Evolutionary conservation across 306 rosid genomes (phyloP), one percentile per base, ranked within the genome.

Genomic region (Vigna reflexopilosa): DNA sequence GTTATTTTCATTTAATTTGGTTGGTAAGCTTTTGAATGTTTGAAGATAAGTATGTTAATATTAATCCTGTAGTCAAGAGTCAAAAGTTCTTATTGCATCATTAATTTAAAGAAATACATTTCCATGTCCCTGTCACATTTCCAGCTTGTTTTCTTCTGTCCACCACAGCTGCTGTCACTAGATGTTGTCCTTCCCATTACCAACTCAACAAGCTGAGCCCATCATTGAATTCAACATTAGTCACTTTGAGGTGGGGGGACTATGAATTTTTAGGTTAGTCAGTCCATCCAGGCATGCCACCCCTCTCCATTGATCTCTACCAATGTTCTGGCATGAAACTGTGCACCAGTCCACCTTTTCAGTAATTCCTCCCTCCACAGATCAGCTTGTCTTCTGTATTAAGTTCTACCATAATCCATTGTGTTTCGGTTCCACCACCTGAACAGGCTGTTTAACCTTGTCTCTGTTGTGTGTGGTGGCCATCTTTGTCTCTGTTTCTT

Each of bases 41-140:
- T 40, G 49, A 44, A 51, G 9, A 55, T 83, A 36, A 26, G 72
- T 77, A 45, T 42, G 57, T n/a, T 14, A 30, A 62, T 32, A 62
- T 13, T 61, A 30, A 17, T 75, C 75, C 26, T 28, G 51, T 32
- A 20, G 20, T 24, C n/a, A 51, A 52, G 58, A 7, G 66, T 59
- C 58, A 44, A 61, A 40, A 81, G 66, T 59, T 63, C 16, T 70
- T 49, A 58, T 47, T 10, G 59, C 77, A 19, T 78, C 57, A 24
- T 28, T 71, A 30, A 30, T 30, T 4, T 30, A 4, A 30, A 30
- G 34, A 30, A 30, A 30, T 30, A 34, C 38, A 4, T 32, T 54
- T 15, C 14, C 20, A 1, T 52, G 51, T 64, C 51, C 7, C 34
- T 34, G 51, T 19, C 49, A 54, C 40, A 19, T 54, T 54, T 72